phyloP scores from a whole-genome alignment of 306 rosid species.

The Hylodesmum podocarpum region DNA sequence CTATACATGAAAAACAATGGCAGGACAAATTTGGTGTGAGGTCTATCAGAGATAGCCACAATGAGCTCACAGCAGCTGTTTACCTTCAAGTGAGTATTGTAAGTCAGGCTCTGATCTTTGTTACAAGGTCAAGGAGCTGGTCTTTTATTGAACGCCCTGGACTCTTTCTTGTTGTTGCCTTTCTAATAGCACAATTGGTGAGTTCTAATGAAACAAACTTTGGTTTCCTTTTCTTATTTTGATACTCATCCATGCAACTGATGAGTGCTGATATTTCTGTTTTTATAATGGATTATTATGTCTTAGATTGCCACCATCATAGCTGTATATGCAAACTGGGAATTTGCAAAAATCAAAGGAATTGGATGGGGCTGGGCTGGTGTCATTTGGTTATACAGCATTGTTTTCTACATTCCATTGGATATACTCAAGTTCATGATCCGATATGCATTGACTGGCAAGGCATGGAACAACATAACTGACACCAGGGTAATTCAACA shows the following conservation, averaged over 20 bases:
- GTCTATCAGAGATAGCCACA: constrained; percentile 39
- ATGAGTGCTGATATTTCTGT: neutral
- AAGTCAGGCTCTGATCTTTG: constrained; percentile 94
- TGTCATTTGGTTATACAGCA: constrained; percentile 79
- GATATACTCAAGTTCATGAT: constrained; percentile 68
- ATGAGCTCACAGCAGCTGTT: constrained; percentile 78
- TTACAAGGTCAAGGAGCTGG: constrained; percentile 85
- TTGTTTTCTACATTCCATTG: constrained; percentile 66
- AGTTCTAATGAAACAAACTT: neutral
- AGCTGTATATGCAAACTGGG: constrained; percentile 84
- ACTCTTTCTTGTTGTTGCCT: constrained; percentile 54
- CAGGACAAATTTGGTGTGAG: constrained; percentile 75
- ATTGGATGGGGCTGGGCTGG: constrained; percentile 98
- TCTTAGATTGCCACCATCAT: constrained; percentile 66
- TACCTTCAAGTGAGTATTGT: constrained; percentile 92
- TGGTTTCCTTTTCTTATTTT: neutral
- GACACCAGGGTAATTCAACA: constrained; percentile 57
- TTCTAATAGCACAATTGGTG: constrained; percentile 72
- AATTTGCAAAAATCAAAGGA: constrained; percentile 65
- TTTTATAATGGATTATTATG: neutral
- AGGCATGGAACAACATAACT: constrained; percentile 76
- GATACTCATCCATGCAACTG: neutral
- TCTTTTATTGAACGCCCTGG: constrained; percentile 90
- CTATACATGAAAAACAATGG: neutral
- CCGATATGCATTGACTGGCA: constrained; percentile 75